phyloP scores from a whole-genome alignment of 495 filamentous ascomycete species.

The Aspergillus nanangensis region DNA sequence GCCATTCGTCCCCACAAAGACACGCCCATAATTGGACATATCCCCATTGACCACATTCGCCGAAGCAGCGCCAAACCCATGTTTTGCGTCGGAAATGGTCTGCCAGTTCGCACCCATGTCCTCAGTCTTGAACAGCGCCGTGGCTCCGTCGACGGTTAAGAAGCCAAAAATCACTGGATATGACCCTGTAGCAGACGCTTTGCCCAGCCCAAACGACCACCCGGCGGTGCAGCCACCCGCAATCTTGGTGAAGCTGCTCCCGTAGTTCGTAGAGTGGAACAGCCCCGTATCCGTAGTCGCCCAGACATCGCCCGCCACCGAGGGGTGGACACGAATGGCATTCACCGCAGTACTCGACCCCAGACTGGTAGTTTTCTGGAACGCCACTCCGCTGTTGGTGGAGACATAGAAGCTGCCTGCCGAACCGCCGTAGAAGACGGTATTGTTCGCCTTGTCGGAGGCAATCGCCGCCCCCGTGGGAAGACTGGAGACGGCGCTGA shows the following conservation, averaged over 20 bases:
- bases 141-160: conserved; percentile 10
- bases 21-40: conserved; percentile 3
- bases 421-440: conserved; percentile 9
- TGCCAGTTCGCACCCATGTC: conserved; percentile 8
- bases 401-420: conserved; percentile 9
- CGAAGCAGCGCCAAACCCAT: conserved; percentile 9
- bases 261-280: conserved; percentile 12
- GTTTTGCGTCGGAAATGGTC: conserved; percentile 6
- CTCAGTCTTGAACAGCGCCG: conserved; percentile 10
- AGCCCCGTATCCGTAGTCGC: conserved; percentile 10
- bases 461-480: conserved; percentile 11
- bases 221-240: conserved; percentile 2
- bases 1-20: conserved; percentile 12
- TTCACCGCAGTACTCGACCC: conserved; percentile 7
- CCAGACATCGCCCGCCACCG: conserved; percentile 11
- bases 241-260: conserved; percentile 6
- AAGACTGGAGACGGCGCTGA: conserved; percentile 7
- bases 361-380: conserved; percentile 5
- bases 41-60: conserved; percentile 13
- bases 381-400: conserved; percentile 3
- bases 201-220: conserved; percentile 9
- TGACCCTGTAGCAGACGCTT: neutral
- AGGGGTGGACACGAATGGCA: conserved; percentile 11
- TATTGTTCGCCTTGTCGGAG: conserved; percentile 12
- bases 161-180: conserved; percentile 9